Evolutionary conservation across 176 grass and related monocot genomes (phyloP), one percentile per base, ranked within the genome.

Genomic region (Triticum urartu): DNA sequence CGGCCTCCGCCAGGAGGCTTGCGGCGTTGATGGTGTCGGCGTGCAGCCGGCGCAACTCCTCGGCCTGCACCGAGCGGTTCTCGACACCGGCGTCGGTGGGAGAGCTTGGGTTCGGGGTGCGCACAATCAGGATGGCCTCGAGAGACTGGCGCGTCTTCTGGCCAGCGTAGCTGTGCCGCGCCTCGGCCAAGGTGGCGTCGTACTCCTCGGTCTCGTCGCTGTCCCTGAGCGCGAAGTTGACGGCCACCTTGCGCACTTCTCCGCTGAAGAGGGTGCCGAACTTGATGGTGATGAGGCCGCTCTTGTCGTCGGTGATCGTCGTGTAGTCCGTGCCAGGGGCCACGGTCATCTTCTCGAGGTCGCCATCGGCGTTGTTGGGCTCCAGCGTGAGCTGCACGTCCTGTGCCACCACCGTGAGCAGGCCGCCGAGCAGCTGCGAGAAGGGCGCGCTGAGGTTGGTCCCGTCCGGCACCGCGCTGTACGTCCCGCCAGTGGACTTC

Each of bases 251-350:
- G 36, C 82, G 82, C 2, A 0, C 25, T 26, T 84, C 82, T 1
- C 15, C 3, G 56, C 38, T n/a, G 70, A 45, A 84, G 24, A 84
- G 82, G 54, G 24, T 48, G 36, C 82, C 82, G 54, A 84, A 84
- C 9, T 6, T 64, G 82, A 84, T 18, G 5, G 82, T 84, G 70
- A 84, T 59, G 38, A 26, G 5, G 56, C 69, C 58, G 7, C 42
- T 71, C 69, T 10, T 1, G 20, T 20, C 7, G 10, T 25, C 2
- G 10, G 2, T 25, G n/a, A 3, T 9, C 3, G 56, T 50, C 0
- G 47, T 5, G 47, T 75, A 73, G 38, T 11, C n/a, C 0, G 9
- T 28, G 15, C 81, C 69, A 3, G 36, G 15, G 36, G 43, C 15
- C 58, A 84, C 71, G 38, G 30, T 76, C 36, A 84, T 52, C 58